Evolutionary conservation across 2,329 filamentous ascomycete genomes (phyloP), one percentile per base, ranked within the genome.

Genomic region (Trichothecium sympodiale): DNA sequence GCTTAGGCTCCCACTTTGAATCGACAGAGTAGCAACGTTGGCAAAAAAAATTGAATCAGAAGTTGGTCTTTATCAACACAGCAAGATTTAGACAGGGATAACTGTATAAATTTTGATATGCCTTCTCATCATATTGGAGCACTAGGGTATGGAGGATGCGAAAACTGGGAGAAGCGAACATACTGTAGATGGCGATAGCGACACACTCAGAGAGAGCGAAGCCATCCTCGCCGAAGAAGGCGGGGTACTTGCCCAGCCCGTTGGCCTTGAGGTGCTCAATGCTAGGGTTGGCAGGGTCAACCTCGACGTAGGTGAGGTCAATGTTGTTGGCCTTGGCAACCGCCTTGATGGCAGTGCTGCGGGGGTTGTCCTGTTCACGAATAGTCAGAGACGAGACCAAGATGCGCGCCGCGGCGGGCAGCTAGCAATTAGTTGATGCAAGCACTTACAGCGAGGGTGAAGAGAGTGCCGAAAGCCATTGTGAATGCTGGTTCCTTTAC

Each of bases 391-490:
- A 42, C 43, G 45, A 33, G 43, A 40, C 34, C 36, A 31, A 38
- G 39, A 36, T 35, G 26, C 39, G 40, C 44, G 42, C 31, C 36
- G 35, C 38, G 45, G 36, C 15, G 40, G 35, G 41, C 41, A 40
- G 36, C 46, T 38, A 43, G 26, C 14, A 39, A n/a, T 8, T 12
- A 25, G 25, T 10, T n/a, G 25, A n/a, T 17, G 35, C 6, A 20
- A 16, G 28, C 37, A 41, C 63, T 52, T 80, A 94, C 89, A 69
- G 76, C 61, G 64, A 75, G 77, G 61, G 82, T 83, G 78, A 91
- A 96, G 59, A 98, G 78, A 74, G 94, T 98, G 71, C 91, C 91
- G 77, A 98, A 96, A 61, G 84, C 74, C 83, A 94, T 93, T 64
- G 75, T 85, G 70, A 61, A 56, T 57, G 53, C 48, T 45, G 45